Percentiles rank a stretch among this genome's conserved stretches.
Evolutionary conservation across 2,329 filamentous ascomycete species (phyloP).

Genomic region (Lachnellula cervina): DNA sequence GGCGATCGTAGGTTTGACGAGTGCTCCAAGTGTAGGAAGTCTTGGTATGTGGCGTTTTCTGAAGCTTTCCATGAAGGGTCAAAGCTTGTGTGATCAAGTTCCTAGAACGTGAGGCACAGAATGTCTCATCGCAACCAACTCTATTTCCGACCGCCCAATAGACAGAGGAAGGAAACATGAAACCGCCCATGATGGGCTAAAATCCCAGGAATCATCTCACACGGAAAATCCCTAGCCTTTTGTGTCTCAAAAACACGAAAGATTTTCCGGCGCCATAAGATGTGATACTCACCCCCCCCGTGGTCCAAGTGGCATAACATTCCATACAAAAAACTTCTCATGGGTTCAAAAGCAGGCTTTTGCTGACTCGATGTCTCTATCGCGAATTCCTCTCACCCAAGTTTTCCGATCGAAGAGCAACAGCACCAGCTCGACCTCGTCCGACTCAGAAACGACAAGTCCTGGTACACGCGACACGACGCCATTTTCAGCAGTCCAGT

Average conservation of each 20-base stretch:
- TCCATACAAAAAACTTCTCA: not conserved
- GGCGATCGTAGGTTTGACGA: not conserved
- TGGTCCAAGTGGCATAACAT: not conserved
- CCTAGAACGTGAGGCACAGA: not conserved
- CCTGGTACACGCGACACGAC: not conserved
- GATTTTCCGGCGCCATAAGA: not conserved
- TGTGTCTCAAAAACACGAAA: not conserved
- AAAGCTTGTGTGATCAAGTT: not conserved
- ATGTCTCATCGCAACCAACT: not conserved
- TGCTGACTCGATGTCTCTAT: slow-evolving; percentile 32
- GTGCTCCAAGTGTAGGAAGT: not conserved
- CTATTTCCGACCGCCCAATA: not conserved
- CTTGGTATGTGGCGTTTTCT: not conserved
- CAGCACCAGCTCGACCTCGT: slow-evolving; percentile 8
- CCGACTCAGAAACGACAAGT: slow-evolving; percentile 1
- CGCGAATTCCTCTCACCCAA: slow-evolving; percentile 21
- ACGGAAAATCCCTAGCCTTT: not conserved
- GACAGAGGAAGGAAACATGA: not conserved
- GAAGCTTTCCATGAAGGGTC: not conserved
- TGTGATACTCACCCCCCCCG: not conserved
- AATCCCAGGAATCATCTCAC: not conserved
- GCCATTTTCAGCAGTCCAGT: not conserved
- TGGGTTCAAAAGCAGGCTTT: not conserved
- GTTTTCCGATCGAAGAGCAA: slow-evolving; percentile 17
- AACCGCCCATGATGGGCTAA: not conserved